A percentile compares a stretch with the other conserved stretches of the same genome.
phyloP scores from a whole-genome alignment of 352 stramenopile genomes.

The Pythium pyrilobum region DNA sequence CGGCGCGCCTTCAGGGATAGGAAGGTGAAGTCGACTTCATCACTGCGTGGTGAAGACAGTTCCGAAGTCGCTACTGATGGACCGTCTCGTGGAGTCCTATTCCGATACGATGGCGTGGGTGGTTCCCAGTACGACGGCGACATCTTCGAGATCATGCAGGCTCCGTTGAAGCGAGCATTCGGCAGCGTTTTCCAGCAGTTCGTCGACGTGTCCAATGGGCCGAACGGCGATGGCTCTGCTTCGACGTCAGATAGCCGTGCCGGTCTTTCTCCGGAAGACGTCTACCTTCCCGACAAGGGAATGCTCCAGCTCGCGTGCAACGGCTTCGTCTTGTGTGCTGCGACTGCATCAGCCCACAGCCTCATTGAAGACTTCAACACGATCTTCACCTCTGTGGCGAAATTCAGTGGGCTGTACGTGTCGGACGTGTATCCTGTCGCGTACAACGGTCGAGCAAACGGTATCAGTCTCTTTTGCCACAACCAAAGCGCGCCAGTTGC shows the following conservation, averaged over 20 bases:
- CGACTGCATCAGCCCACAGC: constrained; percentile 47
- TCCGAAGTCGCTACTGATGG: too few relatives aligned
- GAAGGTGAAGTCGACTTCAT: constrained; percentile 8
- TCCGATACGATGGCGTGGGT: background rate
- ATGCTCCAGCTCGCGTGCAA: constrained; percentile 76
- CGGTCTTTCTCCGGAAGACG: constrained; percentile 19
- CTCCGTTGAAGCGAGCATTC: constrained; percentile 48
- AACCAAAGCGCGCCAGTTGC: constrained; percentile 68
- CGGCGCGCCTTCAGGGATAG: constrained; percentile 1
- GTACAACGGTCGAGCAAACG: constrained; percentile 59
- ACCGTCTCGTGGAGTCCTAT: too few relatives aligned
- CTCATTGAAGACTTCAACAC: constrained; percentile 52
- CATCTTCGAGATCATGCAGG: constrained; percentile 62
- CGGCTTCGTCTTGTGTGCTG: constrained; percentile 61
- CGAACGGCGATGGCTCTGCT: constrained; percentile 23
- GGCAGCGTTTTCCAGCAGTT: constrained; percentile 73
- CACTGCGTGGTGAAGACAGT: too few relatives aligned
- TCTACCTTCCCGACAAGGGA: constrained; percentile 63
- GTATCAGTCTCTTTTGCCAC: constrained; percentile 49
- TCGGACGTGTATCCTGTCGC: constrained; percentile 53
- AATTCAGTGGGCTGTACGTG: constrained; percentile 55
- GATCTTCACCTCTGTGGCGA: constrained; percentile 52
- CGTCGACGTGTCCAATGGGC: constrained; percentile 46
- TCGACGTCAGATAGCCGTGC: constrained; percentile 3
- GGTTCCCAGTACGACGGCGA: constrained; percentile 61